Percentiles rank a stretch among this genome's conserved stretches.
Conservation (phyloP, 257 asterid genomes). For the Lantana camara region DNA sequence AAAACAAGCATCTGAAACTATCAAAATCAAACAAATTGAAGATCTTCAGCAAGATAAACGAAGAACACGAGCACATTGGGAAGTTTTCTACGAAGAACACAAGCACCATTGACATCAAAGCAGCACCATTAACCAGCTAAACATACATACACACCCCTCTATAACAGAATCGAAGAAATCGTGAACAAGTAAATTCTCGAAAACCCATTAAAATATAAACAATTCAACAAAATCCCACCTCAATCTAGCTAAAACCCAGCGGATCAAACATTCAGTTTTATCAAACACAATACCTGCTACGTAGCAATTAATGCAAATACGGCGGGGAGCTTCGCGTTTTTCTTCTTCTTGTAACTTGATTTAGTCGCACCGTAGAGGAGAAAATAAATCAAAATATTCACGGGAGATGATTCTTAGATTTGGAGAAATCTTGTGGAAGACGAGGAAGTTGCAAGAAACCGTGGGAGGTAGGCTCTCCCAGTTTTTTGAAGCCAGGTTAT, state of each 20-base stretch:
- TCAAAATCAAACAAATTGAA: not conserved
- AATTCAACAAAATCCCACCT: not conserved
- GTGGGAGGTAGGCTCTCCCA: no score
- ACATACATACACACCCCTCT: not conserved
- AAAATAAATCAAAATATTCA: not conserved
- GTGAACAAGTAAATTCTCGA: not conserved
- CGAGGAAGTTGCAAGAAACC: slow-evolving; percentile 17
- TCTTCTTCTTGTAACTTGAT: slow-evolving; percentile 14
- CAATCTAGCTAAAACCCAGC: slow-evolving; percentile 1
- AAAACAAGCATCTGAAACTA: not conserved
- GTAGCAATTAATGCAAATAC: not conserved
- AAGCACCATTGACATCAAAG: slow-evolving; percentile 9
- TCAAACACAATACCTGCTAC: not conserved
- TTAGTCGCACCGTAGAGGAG: not conserved
- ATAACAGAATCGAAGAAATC: slow-evolving; percentile 15
- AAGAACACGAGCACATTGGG: slow-evolving; percentile 13
- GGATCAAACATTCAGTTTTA: slow-evolving; percentile 4
- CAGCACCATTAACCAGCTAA: not conserved
- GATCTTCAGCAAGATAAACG: slow-evolving; percentile 5
- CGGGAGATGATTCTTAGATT: slow-evolving; percentile 18
- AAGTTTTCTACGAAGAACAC: not conserved
- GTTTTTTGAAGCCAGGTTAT: slow-evolving; percentile 6
- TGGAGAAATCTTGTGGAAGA: slow-evolving; percentile 19
- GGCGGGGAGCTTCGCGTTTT: slow-evolving; percentile 15
- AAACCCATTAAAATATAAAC: not conserved